Conservation (phyloP, 768 basidiomycete genomes). For the Butyriboletus loyo region DNA sequence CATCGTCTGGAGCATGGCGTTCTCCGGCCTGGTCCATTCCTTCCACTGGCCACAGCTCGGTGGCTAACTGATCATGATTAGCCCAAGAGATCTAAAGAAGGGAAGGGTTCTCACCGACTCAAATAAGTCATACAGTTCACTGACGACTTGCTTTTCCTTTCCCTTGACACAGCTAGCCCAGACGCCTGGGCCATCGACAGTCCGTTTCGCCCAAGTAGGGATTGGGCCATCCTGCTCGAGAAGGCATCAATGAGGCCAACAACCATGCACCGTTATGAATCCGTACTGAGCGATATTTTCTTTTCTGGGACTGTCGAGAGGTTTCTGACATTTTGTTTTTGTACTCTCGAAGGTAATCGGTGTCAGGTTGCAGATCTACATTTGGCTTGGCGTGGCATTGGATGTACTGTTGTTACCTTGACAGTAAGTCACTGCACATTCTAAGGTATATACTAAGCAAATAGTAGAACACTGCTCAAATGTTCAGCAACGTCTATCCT, state of each 20-base stretch:
- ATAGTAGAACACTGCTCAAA: slow-evolving; percentile 1
- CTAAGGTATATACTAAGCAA: slow-evolving; percentile 23
- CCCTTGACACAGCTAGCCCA: slow-evolving; percentile 88
- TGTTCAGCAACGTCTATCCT: neutral
- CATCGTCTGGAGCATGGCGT: slow-evolving; percentile 32
- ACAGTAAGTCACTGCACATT: neutral
- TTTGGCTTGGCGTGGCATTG: neutral
- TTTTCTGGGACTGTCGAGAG: slow-evolving; percentile 34
- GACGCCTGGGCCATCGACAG: slow-evolving; percentile 77
- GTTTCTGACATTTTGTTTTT: slow-evolving; percentile 19
- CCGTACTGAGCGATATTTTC: slow-evolving; percentile 52
- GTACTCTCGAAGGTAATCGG: neutral
- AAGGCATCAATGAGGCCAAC: slow-evolving; percentile 1
- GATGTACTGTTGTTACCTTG: neutral
- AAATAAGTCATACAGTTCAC: slow-evolving; percentile 76
- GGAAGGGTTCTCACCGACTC: slow-evolving; percentile 54
- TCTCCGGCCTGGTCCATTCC: slow-evolving; percentile 23
- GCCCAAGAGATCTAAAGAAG: slow-evolving; percentile 2
- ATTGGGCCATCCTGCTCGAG: slow-evolving; percentile 54
- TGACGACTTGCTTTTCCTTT: slow-evolving; percentile 74
- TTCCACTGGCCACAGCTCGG: slow-evolving; percentile 64
- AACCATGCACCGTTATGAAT: neutral
- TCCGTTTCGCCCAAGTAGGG: slow-evolving; percentile 59
- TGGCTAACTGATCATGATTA: slow-evolving; percentile 51
- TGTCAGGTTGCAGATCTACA: neutral